These are phyloP conservation scores for Cicer bijugum DNA, from an alignment of 306 rosid genomes.

Conservation along the genomic window DNA sequence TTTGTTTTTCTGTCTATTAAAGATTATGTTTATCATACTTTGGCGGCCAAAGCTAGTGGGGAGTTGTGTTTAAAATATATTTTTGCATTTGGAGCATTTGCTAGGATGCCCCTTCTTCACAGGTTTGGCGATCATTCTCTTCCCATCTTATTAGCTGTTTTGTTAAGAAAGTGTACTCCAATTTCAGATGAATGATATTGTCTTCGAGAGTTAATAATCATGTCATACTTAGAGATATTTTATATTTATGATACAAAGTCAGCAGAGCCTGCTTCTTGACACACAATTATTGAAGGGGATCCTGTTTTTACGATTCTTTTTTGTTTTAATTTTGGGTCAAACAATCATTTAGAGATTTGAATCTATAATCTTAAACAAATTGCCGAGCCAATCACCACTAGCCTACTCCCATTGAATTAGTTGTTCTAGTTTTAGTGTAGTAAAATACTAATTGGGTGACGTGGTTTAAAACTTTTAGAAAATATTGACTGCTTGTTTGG, in stretches of 20 bases:
- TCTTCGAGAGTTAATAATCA: conserved; percentile 9
- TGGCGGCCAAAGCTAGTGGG: conserved; percentile 90
- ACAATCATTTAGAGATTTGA: neutral
- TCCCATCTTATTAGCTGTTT: conserved; percentile 10
- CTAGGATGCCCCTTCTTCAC: conserved; percentile 79
- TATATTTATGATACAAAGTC: neutral
- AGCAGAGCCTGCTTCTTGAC: conserved; percentile 21
- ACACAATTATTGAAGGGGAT: neutral
- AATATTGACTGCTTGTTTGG: neutral
- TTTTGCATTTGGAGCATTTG: conserved; percentile 84
- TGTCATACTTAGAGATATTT: neutral
- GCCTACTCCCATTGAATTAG: neutral
- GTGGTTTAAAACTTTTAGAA: conserved; percentile 12
- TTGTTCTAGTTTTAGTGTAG: conserved; percentile 2
- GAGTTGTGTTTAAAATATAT: conserved; percentile 89
- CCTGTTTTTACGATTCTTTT: neutral
- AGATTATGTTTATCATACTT: conserved; percentile 87
- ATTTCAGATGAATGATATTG: neutral
- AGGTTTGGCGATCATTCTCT: conserved; percentile 60
- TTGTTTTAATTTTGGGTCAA: neutral
- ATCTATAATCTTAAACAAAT: neutral
- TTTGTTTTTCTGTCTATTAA: conserved; percentile 42
- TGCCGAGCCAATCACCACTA: neutral
- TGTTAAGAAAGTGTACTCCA: neutral
- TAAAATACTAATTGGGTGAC: conserved; percentile 3